Conservation (phyloP, 257 asterid genomes). For the Primulina eburnea region DNA sequence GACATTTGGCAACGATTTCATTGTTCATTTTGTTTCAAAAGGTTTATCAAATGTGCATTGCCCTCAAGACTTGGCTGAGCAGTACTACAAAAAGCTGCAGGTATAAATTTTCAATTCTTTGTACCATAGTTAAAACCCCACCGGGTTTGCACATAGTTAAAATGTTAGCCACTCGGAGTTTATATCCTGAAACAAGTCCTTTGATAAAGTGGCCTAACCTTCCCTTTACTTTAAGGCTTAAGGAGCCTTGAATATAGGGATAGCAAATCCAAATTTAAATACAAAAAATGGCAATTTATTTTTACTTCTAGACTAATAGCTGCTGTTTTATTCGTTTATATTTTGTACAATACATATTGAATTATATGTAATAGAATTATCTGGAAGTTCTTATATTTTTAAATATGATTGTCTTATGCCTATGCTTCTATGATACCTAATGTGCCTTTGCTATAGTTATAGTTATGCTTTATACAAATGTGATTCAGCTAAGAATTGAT, state of each 20-base stretch:
- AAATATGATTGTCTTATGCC: not conserved
- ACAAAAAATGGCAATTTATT: not conserved
- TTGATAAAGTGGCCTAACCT: too few species aligned
- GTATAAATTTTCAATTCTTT: slow-evolving; percentile 35
- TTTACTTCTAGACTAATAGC: not conserved
- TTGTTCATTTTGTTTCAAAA: slow-evolving; percentile 66
- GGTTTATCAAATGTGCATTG: slow-evolving; percentile 65
- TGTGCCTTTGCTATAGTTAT: too few species aligned
- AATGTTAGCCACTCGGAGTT: not conserved
- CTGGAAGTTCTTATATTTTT: not conserved
- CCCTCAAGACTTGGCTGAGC: slow-evolving; percentile 82
- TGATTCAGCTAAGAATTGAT: not conserved
- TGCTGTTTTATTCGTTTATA: too few species aligned
- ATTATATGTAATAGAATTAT: too few species aligned
- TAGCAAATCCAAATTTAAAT: too few species aligned
- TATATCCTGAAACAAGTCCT: too few species aligned
- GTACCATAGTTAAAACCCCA: not conserved
- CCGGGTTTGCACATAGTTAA: not conserved
- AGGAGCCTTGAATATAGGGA: too few species aligned
- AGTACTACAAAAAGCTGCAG: slow-evolving; percentile 83
- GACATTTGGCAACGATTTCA: slow-evolving; percentile 79
- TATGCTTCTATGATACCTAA: not conserved
- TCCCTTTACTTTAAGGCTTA: too few species aligned
- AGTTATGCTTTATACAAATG: not conserved
- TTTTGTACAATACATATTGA: too few species aligned